phyloP scores from a whole-genome alignment of 129 eudicot genomes.

The Artemisia tridentata region DNA sequence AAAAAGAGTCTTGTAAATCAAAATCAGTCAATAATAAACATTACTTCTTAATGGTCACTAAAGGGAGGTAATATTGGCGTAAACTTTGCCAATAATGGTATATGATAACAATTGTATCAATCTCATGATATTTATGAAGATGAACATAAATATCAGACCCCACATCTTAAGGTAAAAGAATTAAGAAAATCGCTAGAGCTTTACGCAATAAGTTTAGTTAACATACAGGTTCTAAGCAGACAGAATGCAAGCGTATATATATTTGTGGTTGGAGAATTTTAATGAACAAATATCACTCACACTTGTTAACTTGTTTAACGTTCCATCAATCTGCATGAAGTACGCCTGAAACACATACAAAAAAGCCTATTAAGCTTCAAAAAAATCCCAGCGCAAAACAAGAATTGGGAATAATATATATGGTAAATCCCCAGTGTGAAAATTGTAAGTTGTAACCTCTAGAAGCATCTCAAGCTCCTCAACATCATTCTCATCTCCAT shows the following conservation, averaged over 20 bases:
- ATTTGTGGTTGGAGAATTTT: not conserved
- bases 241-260: not conserved
- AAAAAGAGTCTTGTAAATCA: not conserved
- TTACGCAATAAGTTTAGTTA: not conserved
- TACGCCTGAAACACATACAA: constrained; percentile 65
- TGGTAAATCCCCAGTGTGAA: not conserved
- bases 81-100: not conserved
- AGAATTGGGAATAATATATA: not conserved
- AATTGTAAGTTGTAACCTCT: constrained; percentile 50
- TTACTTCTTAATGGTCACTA: not conserved
- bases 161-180: not conserved
- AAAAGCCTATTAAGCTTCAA: not conserved
- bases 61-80: not conserved
- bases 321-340: constrained; percentile 96
- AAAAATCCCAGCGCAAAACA: not conserved
- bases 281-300: constrained; percentile 20
- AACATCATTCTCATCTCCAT: constrained; percentile 88
- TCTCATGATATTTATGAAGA: not conserved
- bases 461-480: constrained; percentile 97
- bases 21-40: constrained; percentile 4
- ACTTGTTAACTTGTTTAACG: constrained; percentile 73
- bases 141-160: not conserved
- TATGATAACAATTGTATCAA: not conserved
- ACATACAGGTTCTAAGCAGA: not conserved
- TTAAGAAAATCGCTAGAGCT: not conserved